Evolutionary conservation across 805 yeast species (phyloP).

Genomic region (Yamadazyma phyllophila): DNA sequence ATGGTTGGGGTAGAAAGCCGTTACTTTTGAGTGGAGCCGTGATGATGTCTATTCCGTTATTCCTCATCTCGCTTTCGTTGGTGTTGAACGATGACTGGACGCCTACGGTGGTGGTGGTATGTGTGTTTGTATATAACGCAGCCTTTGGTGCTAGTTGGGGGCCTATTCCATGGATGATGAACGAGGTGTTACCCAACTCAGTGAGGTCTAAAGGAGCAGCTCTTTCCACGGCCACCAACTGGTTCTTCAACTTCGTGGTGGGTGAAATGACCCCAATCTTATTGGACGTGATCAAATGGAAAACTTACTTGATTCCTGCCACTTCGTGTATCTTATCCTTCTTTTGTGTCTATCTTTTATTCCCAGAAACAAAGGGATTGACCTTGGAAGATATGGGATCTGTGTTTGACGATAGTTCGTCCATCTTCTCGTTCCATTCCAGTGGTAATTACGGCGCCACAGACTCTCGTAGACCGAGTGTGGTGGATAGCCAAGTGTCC

Average conservation of each 20-base stretch:
- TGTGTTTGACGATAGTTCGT: slow-evolving; percentile 65
- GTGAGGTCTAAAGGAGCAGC: slow-evolving; percentile 91
- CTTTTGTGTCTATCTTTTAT: slow-evolving; percentile 64
- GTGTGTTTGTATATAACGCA: slow-evolving; percentile 78
- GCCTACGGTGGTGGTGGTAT: slow-evolving; percentile 67
- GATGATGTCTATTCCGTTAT: slow-evolving; percentile 72
- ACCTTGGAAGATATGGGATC: slow-evolving; percentile 90
- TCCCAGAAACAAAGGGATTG: slow-evolving; percentile 91
- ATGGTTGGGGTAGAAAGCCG: slow-evolving; percentile 90
- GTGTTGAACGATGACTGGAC: slow-evolving; percentile 43
- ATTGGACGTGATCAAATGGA: slow-evolving; percentile 74
- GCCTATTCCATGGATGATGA: slow-evolving; percentile 90
- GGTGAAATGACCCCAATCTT: slow-evolving; percentile 90
- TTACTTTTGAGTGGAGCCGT: slow-evolving; percentile 75
- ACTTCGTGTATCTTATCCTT: slow-evolving; percentile 72
- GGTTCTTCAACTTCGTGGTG: slow-evolving; percentile 90
- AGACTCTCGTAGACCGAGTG: slow-evolving; percentile 20
- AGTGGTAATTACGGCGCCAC: slow-evolving; percentile 20
- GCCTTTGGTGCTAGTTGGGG: slow-evolving; percentile 93
- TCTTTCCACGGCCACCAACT: slow-evolving; percentile 84
- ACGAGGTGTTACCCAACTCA: slow-evolving; percentile 80
- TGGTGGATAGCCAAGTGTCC: slow-evolving; percentile 10
- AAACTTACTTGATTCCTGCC: slow-evolving; percentile 79
- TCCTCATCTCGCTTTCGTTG: slow-evolving; percentile 57
- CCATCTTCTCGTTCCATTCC: slow-evolving; percentile 43